phyloP scores from a whole-genome alignment of 805 yeast genomes.

The Priceomyces haplophilus region DNA sequence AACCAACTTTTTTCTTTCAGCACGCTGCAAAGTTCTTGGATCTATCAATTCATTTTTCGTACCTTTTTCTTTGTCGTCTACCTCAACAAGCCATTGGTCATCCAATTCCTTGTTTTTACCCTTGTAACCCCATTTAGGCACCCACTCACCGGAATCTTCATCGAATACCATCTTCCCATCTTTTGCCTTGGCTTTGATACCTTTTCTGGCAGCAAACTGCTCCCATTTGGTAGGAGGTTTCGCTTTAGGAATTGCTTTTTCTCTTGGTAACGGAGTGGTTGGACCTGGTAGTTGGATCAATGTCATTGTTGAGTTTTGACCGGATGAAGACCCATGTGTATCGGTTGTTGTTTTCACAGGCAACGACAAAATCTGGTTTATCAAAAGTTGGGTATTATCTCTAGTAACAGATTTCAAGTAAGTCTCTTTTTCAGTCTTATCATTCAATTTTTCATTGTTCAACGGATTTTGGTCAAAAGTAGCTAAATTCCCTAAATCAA shows the following conservation, averaged over 20 bases:
- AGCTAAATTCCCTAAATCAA: constrained; percentile 87
- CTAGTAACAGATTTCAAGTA: constrained; percentile 67
- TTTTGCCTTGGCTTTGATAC: constrained; percentile 85
- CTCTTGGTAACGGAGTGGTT: constrained; percentile 81
- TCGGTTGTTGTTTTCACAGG: constrained; percentile 89
- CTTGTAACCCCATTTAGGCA: constrained; percentile 96
- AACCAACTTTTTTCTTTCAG: constrained; percentile 77
- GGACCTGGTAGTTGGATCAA: constrained; percentile 85
- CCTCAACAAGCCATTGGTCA: constrained; percentile 93
- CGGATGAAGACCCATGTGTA: constrained; percentile 54
- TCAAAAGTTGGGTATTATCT: constrained; percentile 87
- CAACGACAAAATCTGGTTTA: constrained; percentile 84
- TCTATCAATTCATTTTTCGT: constrained; percentile 64
- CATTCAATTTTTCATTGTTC: constrained; percentile 56
- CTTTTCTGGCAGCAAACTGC: constrained; percentile 91
- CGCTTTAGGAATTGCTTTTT: constrained; percentile 89
- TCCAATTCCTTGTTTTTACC: constrained; percentile 88
- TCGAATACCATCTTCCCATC: constrained; percentile 87
- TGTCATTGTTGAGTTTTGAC: constrained; percentile 72
- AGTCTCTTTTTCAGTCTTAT: constrained; percentile 56
- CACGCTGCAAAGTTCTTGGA: constrained; percentile 79
- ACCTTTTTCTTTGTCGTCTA: constrained; percentile 65
- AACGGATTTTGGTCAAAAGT: constrained; percentile 88
- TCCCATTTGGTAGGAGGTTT: constrained; percentile 97
- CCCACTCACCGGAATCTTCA: constrained; percentile 92